Base-by-base conservation (phyloP, 768 basidiomycete genomes). In the Podaxis pistillaris region DNA sequence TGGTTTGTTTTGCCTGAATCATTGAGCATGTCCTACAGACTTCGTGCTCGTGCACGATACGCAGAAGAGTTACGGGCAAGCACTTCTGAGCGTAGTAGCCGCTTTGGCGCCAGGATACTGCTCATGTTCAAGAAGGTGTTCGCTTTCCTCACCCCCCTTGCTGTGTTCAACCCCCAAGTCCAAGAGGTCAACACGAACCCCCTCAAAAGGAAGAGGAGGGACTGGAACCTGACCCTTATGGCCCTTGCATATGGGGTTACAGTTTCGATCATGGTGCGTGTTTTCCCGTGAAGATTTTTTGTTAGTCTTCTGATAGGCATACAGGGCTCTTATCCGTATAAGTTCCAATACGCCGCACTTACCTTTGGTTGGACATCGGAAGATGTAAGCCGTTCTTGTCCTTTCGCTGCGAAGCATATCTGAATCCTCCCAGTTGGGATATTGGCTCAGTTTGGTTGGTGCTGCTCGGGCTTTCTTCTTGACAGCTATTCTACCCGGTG, bases 1-100 rank as follows among this genome's bases (percentile, higher is more conserved):
- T 81, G 85, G 72, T 73, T 88, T 62, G 28, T 92, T 64, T 69
- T 96, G 53, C 94, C 94, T 0, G 94, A 97, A 73, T 92, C 93
- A 0, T 79, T 94, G 1, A 83, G 88, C 9, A 68, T 72, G 38
- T 75, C 71, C 0, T 76, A 83, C 56, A 86, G 81, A 83, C 72
- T 72, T 62, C 66, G 69, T 15, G 75, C 81, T 2, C 73, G 72
- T 46, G 64, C 60, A 4, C 75, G 74, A 58, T 75, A 85, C 62
- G 65, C 68, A 9, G 75, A 74, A 24, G 75, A 77, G 38, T 60
- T 76, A 6, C 54, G 70, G 55, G 68, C 68, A 6, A 38, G 52
- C 0, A 64, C 68, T 3, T 50, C 63, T 13, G 68, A 69, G 17
- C 64, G 68, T 33, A 66, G 61, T 33, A 58, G 53, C 7, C 65